Conservation (phyloP, 768 basidiomycete genomes). For the Trametes meyenii region DNA sequence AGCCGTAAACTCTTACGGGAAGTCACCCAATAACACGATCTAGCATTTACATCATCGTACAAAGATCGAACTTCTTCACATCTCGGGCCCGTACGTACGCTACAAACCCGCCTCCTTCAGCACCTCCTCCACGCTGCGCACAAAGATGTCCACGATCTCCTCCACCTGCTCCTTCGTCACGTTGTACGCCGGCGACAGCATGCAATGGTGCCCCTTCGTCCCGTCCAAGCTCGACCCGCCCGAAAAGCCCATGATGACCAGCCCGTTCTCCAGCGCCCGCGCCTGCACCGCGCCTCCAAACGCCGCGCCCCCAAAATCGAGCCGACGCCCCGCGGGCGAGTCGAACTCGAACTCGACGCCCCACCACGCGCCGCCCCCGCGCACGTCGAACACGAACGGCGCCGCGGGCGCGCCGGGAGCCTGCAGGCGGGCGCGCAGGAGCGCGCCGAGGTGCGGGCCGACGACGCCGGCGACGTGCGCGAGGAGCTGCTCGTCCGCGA, state of each 20-base stretch:
- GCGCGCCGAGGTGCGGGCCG: slow-evolving; percentile 58
- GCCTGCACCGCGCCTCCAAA: slow-evolving; percentile 77
- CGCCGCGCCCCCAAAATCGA: slow-evolving; percentile 48
- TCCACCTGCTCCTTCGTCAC: slow-evolving; percentile 70
- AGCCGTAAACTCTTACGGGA: too few species aligned
- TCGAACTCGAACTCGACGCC: slow-evolving; percentile 80
- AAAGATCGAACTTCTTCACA: not conserved
- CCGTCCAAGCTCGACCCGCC: slow-evolving; percentile 74
- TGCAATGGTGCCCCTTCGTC: slow-evolving; percentile 68
- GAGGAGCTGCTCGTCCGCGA: slow-evolving; percentile 70
- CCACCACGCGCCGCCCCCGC: slow-evolving; percentile 86
- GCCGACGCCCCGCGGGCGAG: slow-evolving; percentile 39
- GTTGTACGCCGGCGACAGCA: slow-evolving; percentile 83
- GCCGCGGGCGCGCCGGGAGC: slow-evolving; percentile 59
- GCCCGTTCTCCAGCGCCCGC: slow-evolving; percentile 62
- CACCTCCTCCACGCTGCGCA: slow-evolving; percentile 68
- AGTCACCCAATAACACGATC: not conserved
- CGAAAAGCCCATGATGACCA: slow-evolving; percentile 74
- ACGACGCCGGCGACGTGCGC: slow-evolving; percentile 55
- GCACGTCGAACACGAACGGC: slow-evolving; percentile 75
- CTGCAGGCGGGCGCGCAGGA: slow-evolving; percentile 57
- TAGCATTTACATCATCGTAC: not conserved
- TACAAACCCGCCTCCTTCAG: slow-evolving; percentile 41
- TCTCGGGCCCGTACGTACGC: not conserved
- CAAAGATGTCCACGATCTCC: slow-evolving; percentile 65